Percentiles rank a stretch among this genome's conserved stretches.
These are phyloP conservation scores for Pythium vanterpoolii DNA, from an alignment of 352 stramenopile genomes.

Conservation along the genomic window DNA sequence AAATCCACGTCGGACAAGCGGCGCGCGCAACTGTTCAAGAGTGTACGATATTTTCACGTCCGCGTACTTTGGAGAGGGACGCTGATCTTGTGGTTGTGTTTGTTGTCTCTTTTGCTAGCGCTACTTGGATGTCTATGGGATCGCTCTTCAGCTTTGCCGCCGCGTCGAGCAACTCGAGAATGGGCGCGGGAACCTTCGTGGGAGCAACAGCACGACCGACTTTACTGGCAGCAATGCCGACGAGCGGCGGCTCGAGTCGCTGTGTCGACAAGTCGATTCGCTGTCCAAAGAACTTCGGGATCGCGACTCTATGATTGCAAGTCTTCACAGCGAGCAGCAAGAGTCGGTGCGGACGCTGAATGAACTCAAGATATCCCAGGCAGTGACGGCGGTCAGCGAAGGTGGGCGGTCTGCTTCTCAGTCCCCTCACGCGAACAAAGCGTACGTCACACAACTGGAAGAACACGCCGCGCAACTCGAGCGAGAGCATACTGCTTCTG, in stretches of 20 bases:
- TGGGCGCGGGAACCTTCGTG: not conserved
- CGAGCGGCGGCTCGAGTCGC: conserved; percentile 47
- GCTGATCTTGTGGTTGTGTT: not conserved
- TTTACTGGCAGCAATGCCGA: conserved; percentile 28
- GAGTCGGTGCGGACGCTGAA: conserved; percentile 39
- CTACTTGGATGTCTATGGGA: conserved; percentile 68
- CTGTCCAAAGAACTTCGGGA: conserved; percentile 58
- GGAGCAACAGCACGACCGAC: conserved; percentile 24
- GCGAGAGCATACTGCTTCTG: conserved; percentile 27
- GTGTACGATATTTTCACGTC: conserved; percentile 27
- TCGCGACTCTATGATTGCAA: conserved; percentile 53
- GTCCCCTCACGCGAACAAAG: conserved; percentile 1
- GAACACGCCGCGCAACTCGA: conserved; percentile 31
- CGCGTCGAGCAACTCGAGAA: conserved; percentile 47
- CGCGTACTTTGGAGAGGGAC: no score
- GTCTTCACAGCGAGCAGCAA: conserved; percentile 47
- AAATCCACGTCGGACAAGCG: conserved; percentile 58
- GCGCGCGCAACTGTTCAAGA: conserved; percentile 71
- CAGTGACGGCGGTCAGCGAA: conserved; percentile 6
- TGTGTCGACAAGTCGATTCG: conserved; percentile 54
- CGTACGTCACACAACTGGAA: conserved; percentile 24
- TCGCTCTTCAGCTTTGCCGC: conserved; percentile 44
- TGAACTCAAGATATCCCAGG: conserved; percentile 38
- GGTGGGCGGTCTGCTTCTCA: not conserved
- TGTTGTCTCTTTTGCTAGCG: conserved; percentile 25